These are phyloP conservation scores for Discostella pseudostelligera DNA, from an alignment of 108 stramenopile genomes.

Conservation along the genomic window DNA sequence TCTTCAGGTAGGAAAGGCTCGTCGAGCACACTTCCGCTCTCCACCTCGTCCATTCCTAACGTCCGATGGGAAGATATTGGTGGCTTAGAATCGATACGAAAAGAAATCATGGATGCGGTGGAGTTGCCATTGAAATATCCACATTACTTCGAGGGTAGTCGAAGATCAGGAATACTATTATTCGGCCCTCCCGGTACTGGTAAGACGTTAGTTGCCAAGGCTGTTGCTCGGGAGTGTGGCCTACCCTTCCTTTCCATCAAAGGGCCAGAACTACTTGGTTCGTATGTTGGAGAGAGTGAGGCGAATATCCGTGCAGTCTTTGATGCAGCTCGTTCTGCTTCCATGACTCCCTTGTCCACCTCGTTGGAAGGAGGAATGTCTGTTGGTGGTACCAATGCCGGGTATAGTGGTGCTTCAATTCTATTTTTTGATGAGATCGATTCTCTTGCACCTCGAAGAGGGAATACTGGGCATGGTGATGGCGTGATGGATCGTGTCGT, in stretches of 20 bases:
- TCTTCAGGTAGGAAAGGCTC: conserved; percentile 21
- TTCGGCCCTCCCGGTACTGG: conserved; percentile 88
- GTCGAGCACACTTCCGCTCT: conserved; percentile 38
- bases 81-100: conserved; percentile 89
- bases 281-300: conserved; percentile 98
- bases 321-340: conserved; percentile 66
- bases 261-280: conserved; percentile 92
- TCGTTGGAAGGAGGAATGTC: conserved; percentile 31
- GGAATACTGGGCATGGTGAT: conserved; percentile 74
- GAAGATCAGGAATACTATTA: conserved; percentile 87
- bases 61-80: conserved; percentile 95
- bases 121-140: conserved; percentile 96
- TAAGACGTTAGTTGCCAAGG: conserved; percentile 98
- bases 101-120: conserved; percentile 98
- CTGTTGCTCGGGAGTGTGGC: conserved; percentile 97
- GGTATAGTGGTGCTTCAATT: conserved; percentile 52
- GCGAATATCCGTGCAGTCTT: conserved; percentile 91
- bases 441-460: conserved; percentile 93
- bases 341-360: conserved; percentile 27
- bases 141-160: conserved; percentile 78
- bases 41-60: conserved; percentile 58
- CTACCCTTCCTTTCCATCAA: conserved; percentile 95
- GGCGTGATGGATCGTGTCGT: conserved; percentile 97
- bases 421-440: conserved; percentile 99
- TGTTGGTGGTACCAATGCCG: conserved; percentile 14